Evolutionary conservation across 148 eudicot genomes (phyloP), one percentile per base, ranked within the genome.

Genomic region (Vaccinium myrtillus): DNA sequence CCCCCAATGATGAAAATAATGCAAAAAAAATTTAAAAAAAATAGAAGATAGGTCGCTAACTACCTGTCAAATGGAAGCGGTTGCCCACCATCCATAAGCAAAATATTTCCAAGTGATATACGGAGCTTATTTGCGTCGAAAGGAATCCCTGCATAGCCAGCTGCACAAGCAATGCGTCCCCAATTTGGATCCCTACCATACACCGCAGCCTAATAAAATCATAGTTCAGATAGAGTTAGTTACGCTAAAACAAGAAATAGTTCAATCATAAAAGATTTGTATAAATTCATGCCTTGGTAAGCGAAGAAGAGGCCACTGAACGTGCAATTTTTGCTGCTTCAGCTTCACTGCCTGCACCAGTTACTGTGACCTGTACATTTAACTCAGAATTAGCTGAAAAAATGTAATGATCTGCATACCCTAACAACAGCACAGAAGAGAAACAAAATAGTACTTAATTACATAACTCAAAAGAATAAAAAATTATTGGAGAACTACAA

Each of bases 91-190:
- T 92, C 90, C 99, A 97, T 97, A n/a, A 97, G 92, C 83, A 90
- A 86, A 87, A 87, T 92, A 90, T 92, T 91, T 59, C 99, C 99
- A 30, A 97, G 99, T 43, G 94, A 87, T 89, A 97, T 93, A 67
- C 86, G 91, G 77, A 97, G 99, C 56, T 90, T 83, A 82, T 85
- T 90, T 80, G 86, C 91, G 79, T 95, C 86, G 74, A 95, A 97
- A 78, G 93, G 90, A 82, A 97, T 81, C 32, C 94, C 94, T 50
- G 99, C 98, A 90, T 94, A 95, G 77, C 99, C 99, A 87, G 96
- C 98, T 88, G 99, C 98, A 92, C 98, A 97, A 39, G 99, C 99
- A 84, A 97, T 95, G 77, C 98, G 98, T 18, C 99, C 98, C 99
- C 99, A 97, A 84, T 97, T 97, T 81, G 99, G 99, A 94, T 97